Conservation (phyloP, 2,329 filamentous ascomycete genomes). For the Camillea tinctor region DNA sequence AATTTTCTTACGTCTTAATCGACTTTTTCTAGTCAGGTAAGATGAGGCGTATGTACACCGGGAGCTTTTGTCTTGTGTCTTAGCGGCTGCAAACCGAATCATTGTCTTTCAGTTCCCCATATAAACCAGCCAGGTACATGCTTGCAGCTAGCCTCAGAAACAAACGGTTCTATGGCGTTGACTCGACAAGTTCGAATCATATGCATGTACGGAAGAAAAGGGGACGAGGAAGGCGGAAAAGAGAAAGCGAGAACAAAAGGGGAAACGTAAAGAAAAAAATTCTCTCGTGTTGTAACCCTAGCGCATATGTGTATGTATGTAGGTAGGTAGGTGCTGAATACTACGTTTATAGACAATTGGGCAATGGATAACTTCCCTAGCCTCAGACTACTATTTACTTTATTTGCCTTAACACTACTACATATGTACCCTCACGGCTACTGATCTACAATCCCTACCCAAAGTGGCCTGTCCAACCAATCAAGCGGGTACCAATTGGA, state of each 20-base stretch:
- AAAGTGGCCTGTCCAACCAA: neutral
- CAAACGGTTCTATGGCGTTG: neutral
- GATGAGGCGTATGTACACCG: neutral
- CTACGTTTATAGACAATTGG: neutral
- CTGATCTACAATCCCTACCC: neutral
- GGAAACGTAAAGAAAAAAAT: neutral
- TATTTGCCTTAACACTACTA: too few species aligned
- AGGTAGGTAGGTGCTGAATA: too few species aligned
- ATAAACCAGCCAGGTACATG: neutral
- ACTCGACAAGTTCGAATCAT: neutral
- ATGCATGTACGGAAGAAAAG: neutral
- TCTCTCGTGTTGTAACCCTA: neutral
- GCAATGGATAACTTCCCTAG: neutral
- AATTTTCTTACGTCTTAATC: neutral
- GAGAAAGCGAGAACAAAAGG: neutral
- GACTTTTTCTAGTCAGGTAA: neutral
- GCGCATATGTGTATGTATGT: too few species aligned
- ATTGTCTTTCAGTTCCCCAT: neutral
- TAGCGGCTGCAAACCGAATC: too few species aligned
- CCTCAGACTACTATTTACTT: too few species aligned
- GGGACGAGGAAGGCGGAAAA: neutral
- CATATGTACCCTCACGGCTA: neutral
- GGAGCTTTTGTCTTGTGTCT: too few species aligned
- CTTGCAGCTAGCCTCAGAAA: neutral
- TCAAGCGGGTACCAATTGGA: neutral